A percentile compares a stretch with the other conserved stretches of the same genome.
Conservation (phyloP, 2,329 filamentous ascomycete species). For the Trichothecium roseum region DNA sequence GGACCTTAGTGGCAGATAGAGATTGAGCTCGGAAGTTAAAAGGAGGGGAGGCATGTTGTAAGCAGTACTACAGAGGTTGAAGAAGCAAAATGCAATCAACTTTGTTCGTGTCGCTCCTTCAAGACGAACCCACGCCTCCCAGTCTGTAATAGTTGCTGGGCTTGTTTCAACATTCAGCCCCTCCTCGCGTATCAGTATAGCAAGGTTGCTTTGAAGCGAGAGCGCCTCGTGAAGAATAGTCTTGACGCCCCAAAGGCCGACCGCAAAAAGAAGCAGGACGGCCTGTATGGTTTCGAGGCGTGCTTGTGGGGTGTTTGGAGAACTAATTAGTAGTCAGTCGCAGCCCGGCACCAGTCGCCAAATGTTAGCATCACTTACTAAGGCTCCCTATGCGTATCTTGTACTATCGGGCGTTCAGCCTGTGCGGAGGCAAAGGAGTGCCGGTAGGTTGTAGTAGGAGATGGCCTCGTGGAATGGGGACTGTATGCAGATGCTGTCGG, state of each 20-base stretch:
- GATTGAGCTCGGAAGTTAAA: constrained; percentile 47
- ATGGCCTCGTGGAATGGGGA: constrained; percentile 48
- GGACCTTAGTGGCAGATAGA: constrained; percentile 43
- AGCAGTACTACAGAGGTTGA: constrained; percentile 51
- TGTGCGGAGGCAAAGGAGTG: constrained; percentile 50
- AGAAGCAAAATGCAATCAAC: constrained; percentile 50
- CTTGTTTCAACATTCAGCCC: constrained; percentile 39
- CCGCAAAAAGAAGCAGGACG: constrained; percentile 48
- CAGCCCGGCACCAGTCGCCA: neutral
- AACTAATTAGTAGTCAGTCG: constrained; percentile 22
- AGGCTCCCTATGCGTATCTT: constrained; percentile 48
- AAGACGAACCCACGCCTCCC: constrained; percentile 49
- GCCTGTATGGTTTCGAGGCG: constrained; percentile 56
- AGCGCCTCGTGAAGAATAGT: constrained; percentile 49
- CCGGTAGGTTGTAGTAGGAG: constrained; percentile 44
- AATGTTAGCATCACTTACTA: constrained; percentile 34
- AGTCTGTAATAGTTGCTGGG: constrained; percentile 35
- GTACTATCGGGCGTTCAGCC: constrained; percentile 43
- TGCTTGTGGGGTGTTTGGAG: constrained; percentile 47
- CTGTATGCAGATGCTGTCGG: constrained; percentile 49
- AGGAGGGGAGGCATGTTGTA: constrained; percentile 50
- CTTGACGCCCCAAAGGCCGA: constrained; percentile 51
- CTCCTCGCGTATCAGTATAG: constrained; percentile 48
- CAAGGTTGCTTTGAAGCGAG: constrained; percentile 47
- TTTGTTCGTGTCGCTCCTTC: constrained; percentile 49